Evolutionary conservation across 1,139 yeast genomes (phyloP), one percentile per base, ranked within the genome.

Genomic region (Hanseniaspora sp.): DNA sequence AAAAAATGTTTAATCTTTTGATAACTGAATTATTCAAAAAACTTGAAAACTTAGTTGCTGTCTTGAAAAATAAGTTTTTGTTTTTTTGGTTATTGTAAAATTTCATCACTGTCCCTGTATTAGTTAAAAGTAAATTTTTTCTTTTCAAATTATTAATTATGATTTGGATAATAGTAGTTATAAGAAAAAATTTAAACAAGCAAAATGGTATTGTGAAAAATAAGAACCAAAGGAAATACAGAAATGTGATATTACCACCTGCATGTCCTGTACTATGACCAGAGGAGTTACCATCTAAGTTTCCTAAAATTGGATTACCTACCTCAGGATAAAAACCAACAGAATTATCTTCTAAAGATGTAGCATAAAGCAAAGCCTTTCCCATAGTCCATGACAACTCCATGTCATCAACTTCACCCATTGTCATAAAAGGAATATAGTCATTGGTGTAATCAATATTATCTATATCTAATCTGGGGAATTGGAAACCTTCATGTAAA

Each of bases 401-500:
- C 23, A 74, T 75, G 1, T 82, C 85, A 56, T 77, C 72, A 9
- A 81, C 74, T 11, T 79, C 73, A 53, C 76, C 75, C 1, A 83
- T 80, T 45, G 83, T 79, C 63, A 77, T 79, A 63, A 81, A 81
- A 0, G 82, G 79, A 13, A 77, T 74, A 59, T 77, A 79, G 1
- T 65, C 70, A 28, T 70, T 61, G 2, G 70, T 66, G 31, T 67
- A 60, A 41, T 62, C 58, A 5, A 56, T 53, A 8, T 74, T 63
- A 8, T 78, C 85, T 15, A 60, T 55, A 23, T 59, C 62, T 12
- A 79, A 68, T 57, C 87, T 66, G 1, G 95, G 94, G 41, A 85
- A 69, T 44, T 77, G 83, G 64, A 83, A 84, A 0, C 95, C 95
- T 61, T 85, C 94, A 62, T 85, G 94, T 44, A 85, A 69, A 15